Conservation (phyloP, 805 yeast species). For the Ogataea trehalophila region DNA sequence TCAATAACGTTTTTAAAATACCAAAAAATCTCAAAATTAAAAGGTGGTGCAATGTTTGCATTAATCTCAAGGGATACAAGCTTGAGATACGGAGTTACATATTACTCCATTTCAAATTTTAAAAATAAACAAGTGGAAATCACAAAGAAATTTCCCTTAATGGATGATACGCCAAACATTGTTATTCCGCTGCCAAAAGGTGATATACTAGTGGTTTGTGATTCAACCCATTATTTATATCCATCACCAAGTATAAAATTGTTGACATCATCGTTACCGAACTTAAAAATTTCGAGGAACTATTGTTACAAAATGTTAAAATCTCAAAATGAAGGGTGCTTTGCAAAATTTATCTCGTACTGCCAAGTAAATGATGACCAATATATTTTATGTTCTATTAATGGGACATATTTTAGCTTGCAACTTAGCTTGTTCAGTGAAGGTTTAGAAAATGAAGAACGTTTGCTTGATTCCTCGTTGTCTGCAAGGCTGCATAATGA, state of each 20-base stretch:
- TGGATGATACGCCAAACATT: slow-evolving; percentile 13
- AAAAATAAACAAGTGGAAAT: slow-evolving; percentile 1
- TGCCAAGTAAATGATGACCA: slow-evolving; percentile 1
- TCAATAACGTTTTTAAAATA: slow-evolving; percentile 10
- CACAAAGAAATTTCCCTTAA: slow-evolving; percentile 7
- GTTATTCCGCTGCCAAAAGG: slow-evolving; percentile 13
- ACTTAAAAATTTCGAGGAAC: slow-evolving; percentile 4
- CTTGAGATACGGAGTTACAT: slow-evolving; percentile 13
- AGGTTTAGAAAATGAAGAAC: slow-evolving; percentile 3
- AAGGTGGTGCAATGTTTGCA: slow-evolving; percentile 13
- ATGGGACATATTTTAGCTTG: slow-evolving; percentile 5
- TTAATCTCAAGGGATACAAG: slow-evolving; percentile 12
- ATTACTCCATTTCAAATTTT: slow-evolving; percentile 9
- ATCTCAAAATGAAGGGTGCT: slow-evolving; percentile 10
- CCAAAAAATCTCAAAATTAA: not conserved
- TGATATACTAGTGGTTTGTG: slow-evolving; percentile 15
- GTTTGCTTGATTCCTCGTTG: slow-evolving; percentile 4
- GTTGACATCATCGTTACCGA: not conserved
- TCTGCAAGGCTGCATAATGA: slow-evolving; percentile 5
- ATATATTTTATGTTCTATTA: slow-evolving; percentile 5
- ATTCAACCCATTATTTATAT: slow-evolving; percentile 13
- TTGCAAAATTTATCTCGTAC: slow-evolving; percentile 6
- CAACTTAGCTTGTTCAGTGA: not conserved
- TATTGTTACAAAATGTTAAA: slow-evolving; percentile 3
- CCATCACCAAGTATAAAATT: slow-evolving; percentile 9